These are phyloP conservation scores for Debaryomyces tyrocola DNA, from an alignment of 805 yeast genomes.

Conservation along the genomic window DNA sequence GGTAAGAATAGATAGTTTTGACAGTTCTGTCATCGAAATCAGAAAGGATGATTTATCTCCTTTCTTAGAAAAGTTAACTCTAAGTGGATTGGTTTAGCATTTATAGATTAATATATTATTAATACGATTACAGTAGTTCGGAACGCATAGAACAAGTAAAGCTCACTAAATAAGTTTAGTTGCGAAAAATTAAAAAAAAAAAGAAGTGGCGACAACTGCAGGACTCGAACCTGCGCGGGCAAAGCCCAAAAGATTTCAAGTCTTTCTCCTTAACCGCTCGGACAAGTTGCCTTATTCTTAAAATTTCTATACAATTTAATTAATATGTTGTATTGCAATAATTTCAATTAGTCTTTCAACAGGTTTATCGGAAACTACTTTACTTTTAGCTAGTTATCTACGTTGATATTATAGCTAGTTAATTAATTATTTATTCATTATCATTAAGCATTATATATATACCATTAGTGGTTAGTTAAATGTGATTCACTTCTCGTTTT, in stretches of 20 bases:
- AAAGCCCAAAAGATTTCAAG: constrained; percentile 49
- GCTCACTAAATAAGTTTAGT: no score
- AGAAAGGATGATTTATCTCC: constrained; percentile 84
- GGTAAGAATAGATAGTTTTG: constrained; percentile 91
- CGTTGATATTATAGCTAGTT: no score
- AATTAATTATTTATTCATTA: background rate
- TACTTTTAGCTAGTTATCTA: no score
- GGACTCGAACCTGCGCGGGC: constrained; percentile 54
- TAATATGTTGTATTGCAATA: no score
- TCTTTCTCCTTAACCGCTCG: constrained; percentile 51
- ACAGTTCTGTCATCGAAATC: constrained; percentile 89
- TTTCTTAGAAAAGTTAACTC: constrained; percentile 78
- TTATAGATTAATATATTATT: background rate
- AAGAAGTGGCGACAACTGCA: constrained; percentile 43
- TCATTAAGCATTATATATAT: background rate
- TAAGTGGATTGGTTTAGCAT: constrained; percentile 54
- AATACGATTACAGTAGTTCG: background rate
- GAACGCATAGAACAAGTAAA: no score
- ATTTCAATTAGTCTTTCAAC: no score
- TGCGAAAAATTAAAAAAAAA: background rate
- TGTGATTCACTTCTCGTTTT: background rate
- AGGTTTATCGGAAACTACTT: no score
- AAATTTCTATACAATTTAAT: background rate
- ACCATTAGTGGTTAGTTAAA: background rate
- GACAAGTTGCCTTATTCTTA: constrained; percentile 38